These are phyloP conservation scores for Clavispora vitiphila DNA, from an alignment of 805 yeast species.

Conservation along the genomic window DNA sequence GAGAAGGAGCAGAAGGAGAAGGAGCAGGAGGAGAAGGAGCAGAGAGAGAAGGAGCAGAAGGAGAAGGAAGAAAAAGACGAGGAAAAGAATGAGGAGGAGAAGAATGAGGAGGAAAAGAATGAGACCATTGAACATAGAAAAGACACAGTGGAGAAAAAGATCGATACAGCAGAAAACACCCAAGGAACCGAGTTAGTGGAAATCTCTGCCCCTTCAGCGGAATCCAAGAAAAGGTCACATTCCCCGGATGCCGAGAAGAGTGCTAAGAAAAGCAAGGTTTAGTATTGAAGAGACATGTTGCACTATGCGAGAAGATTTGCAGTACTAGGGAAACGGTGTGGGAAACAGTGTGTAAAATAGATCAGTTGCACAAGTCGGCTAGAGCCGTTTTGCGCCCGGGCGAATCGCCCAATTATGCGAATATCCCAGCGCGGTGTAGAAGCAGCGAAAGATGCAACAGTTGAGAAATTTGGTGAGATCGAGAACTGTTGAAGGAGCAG, in stretches of 20 bases:
- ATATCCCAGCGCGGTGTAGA: too few species aligned
- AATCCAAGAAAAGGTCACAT: background rate
- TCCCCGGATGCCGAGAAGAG: background rate
- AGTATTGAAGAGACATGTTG: too few species aligned
- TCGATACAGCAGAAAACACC: background rate
- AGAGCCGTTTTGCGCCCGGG: too few species aligned
- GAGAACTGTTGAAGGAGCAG: too few species aligned
- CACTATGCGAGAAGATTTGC: too few species aligned
- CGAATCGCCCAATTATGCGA: too few species aligned
- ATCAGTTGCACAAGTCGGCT: too few species aligned
- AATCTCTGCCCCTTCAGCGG: background rate
- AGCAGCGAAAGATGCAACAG: too few species aligned
- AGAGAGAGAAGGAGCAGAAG: constrained; percentile 1
- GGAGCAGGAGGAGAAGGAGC: constrained; percentile 1
- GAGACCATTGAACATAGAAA: background rate
- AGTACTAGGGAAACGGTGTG: too few species aligned
- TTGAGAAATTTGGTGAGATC: too few species aligned
- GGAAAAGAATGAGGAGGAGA: constrained; percentile 3
- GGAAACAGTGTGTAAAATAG: too few species aligned
- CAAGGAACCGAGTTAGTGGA: too few species aligned
- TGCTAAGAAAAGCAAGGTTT: background rate
- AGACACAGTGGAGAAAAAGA: background rate
- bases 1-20: constrained; percentile 4
- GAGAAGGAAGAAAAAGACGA: constrained; percentile 3
- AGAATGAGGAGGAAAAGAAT: constrained; percentile 1